Conservation (phyloP, 805 yeast species). For the Nakazawaea ambrosiae region DNA sequence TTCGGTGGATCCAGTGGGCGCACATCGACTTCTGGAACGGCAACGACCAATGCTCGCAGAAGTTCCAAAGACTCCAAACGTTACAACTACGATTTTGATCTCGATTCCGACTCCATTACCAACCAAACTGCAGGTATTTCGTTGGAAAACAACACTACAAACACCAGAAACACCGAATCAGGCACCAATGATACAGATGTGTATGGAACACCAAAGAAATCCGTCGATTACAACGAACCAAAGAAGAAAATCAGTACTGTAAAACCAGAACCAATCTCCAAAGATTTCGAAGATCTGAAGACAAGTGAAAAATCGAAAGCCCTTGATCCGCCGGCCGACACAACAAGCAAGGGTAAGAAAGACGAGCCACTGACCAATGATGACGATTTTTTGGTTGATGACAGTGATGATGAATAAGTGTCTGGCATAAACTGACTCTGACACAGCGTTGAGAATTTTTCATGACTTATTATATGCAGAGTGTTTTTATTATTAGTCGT, state of each 20-base stretch:
- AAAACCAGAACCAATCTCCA: constrained; percentile 7
- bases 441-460: too few relatives aligned
- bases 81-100: constrained; percentile 24
- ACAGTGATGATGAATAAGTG: constrained; percentile 34
- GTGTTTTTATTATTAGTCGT: too few relatives aligned
- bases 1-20: too few relatives aligned
- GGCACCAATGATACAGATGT: constrained; percentile 11
- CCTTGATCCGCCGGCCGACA: too few relatives aligned
- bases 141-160: constrained; percentile 18
- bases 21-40: too few relatives aligned
- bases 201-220: constrained; percentile 18
- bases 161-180: background rate
- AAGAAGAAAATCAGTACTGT: constrained; percentile 1
- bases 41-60: background rate
- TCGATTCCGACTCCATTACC: constrained; percentile 21
- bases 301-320: constrained; percentile 7
- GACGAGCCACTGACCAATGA: constrained; percentile 45
- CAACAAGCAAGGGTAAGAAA: constrained; percentile 23
- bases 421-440: too few relatives aligned
- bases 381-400: constrained; percentile 45
- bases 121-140: constrained; percentile 13
- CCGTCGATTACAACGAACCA: constrained; percentile 23
- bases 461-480: too few relatives aligned
- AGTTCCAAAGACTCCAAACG: background rate
- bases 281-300: background rate